These are phyloP conservation scores for Amanita thiersii DNA, from an alignment of 768 basidiomycete genomes.

Conservation along the genomic window DNA sequence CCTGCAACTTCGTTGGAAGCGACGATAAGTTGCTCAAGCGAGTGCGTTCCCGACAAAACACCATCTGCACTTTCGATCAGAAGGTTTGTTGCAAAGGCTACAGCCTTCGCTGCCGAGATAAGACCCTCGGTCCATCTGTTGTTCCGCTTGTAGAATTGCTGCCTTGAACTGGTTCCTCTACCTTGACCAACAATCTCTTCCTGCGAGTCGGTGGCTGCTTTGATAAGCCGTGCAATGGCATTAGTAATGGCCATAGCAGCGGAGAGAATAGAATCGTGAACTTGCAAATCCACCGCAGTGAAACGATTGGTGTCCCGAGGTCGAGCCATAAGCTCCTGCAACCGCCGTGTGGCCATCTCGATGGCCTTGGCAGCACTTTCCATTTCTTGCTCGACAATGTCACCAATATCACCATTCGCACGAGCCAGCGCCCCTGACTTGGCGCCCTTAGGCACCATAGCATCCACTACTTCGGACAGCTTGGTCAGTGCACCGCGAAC, in stretches of 20 bases:
- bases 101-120: constrained; percentile 95
- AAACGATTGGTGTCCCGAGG: constrained; percentile 83
- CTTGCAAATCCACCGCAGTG: constrained; percentile 88
- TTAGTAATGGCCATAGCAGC: constrained; percentile 93
- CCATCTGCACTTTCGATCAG: constrained; percentile 98
- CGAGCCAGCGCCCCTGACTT: constrained; percentile 62
- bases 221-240: constrained; percentile 90
- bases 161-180: constrained; percentile 81
- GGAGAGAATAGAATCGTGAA: constrained; percentile 94
- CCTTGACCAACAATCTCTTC: constrained; percentile 97
- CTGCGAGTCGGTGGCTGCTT: constrained; percentile 96
- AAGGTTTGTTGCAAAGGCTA: constrained; percentile 91
- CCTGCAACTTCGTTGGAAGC: constrained; percentile 99
- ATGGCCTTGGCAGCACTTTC: constrained; percentile 86
- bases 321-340: constrained; percentile 87
- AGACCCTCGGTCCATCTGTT: constrained; percentile 99
- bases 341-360: constrained; percentile 82
- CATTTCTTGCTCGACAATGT: constrained; percentile 97
- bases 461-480: constrained; percentile 83
- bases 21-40: constrained; percentile 97
- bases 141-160: constrained; percentile 99
- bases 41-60: constrained; percentile 92
- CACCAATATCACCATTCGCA: constrained; percentile 88
- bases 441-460: constrained; percentile 75
- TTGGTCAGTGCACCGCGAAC: constrained; percentile 74